Conservation (phyloP, 2,329 filamentous ascomycete genomes). For the Triangularia setosa region DNA sequence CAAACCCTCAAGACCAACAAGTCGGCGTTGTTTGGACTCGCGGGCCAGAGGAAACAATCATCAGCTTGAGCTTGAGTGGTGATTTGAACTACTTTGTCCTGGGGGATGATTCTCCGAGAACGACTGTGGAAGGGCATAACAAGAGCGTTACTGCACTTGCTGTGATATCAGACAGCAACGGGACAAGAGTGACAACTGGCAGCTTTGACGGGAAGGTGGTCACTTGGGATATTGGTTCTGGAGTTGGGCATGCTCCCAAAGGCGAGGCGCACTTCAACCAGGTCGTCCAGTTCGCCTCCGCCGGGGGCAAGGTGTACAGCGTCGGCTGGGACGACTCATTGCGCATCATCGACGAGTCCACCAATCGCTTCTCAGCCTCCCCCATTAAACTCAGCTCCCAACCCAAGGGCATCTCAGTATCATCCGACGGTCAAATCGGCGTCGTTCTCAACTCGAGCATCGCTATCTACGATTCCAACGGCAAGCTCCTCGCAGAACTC, state of each 20-base stretch:
- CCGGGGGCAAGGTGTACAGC: conserved; percentile 66
- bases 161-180: conserved; percentile 50
- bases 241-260: conserved; percentile 66
- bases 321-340: conserved; percentile 94
- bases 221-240: conserved; percentile 73
- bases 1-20: conserved; percentile 79
- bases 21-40: conserved; percentile 89
- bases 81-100: conserved; percentile 85
- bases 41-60: conserved; percentile 78
- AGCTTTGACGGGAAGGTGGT: conserved; percentile 88
- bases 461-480: conserved; percentile 52
- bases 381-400: conserved; percentile 69
- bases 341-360: conserved; percentile 69
- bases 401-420: conserved; percentile 68
- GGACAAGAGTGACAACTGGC: conserved; percentile 74
- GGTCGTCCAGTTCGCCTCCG: conserved; percentile 68
- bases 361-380: conserved; percentile 70
- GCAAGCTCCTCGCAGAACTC: conserved; percentile 56
- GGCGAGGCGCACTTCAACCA: conserved; percentile 84
- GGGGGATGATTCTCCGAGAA: conserved; percentile 64
- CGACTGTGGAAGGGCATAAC: conserved; percentile 79
- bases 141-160: conserved; percentile 82
- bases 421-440: conserved; percentile 48
- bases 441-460: conserved; percentile 55
- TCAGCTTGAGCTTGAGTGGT: conserved; percentile 83